A percentile compares a stretch with the other conserved stretches of the same genome.
Conservation (phyloP, 371 early-diverging fungal species). For the Actinomucor elegans region DNA sequence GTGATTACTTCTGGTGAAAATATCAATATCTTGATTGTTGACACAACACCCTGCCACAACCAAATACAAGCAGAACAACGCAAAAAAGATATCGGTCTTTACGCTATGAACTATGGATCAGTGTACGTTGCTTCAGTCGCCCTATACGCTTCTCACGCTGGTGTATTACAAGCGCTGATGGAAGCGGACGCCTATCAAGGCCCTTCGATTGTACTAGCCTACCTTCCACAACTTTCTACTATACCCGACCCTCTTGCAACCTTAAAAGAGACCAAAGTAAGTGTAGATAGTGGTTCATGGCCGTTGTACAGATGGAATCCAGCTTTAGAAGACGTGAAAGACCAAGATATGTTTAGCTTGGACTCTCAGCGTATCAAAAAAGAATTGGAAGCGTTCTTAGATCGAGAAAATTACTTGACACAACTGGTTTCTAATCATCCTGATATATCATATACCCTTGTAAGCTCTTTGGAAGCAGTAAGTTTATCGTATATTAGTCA, state of each 20-base stretch:
- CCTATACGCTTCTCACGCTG: slow-evolving; percentile 79
- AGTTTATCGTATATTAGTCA: neutral
- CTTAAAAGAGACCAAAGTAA: slow-evolving; percentile 82
- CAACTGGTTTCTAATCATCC: slow-evolving; percentile 65
- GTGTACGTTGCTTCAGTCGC: slow-evolving; percentile 89
- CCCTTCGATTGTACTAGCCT: slow-evolving; percentile 86
- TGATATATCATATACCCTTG: slow-evolving; percentile 51
- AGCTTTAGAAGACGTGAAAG: slow-evolving; percentile 29
- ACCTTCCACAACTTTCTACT: slow-evolving; percentile 63
- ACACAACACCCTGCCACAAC: slow-evolving; percentile 73
- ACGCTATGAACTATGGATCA: slow-evolving; percentile 88
- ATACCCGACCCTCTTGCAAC: slow-evolving; percentile 57
- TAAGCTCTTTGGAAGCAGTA: slow-evolving; percentile 45
- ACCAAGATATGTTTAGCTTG: slow-evolving; percentile 64
- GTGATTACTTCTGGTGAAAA: slow-evolving; percentile 80
- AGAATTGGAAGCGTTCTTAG: slow-evolving; percentile 76
- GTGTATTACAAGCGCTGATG: slow-evolving; percentile 77
- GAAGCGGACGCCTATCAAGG: slow-evolving; percentile 90
- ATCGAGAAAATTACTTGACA: slow-evolving; percentile 76
- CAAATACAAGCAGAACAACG: slow-evolving; percentile 56
- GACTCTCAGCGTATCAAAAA: slow-evolving; percentile 84
- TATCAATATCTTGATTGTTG: slow-evolving; percentile 85
- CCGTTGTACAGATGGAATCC: slow-evolving; percentile 94
- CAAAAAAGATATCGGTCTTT: slow-evolving; percentile 92
- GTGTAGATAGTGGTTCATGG: slow-evolving; percentile 89